Conservation (phyloP, 805 yeast genomes). For the Candida nitratophila region DNA sequence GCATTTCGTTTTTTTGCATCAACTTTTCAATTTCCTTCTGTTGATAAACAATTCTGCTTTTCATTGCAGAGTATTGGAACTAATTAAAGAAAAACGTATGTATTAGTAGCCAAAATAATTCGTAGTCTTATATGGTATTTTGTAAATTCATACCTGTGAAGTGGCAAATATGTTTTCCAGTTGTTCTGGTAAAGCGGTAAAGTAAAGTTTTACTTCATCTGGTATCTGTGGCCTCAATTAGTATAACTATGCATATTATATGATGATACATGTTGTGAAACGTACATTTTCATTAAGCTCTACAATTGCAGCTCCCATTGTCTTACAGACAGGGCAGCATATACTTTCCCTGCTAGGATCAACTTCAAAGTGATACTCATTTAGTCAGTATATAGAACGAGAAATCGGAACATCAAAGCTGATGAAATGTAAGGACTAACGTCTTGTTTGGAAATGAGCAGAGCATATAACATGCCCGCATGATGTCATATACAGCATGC, state of each 20-base stretch:
- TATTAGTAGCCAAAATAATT: no score
- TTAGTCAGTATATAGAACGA: neutral
- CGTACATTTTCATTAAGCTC: slow-evolving; percentile 6
- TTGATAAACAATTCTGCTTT: slow-evolving; percentile 5
- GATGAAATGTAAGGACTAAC: neutral
- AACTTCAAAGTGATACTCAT: neutral
- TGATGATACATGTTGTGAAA: no score
- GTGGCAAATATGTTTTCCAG: slow-evolving; percentile 8
- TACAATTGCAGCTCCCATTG: slow-evolving; percentile 4
- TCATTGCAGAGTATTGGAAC: slow-evolving; percentile 10
- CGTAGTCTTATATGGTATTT: no score
- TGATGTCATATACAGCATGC: slow-evolving; percentile 7
- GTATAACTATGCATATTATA: no score
- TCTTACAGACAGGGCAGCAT: slow-evolving; percentile 8
- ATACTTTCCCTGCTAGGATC: neutral
- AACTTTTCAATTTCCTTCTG: slow-evolving; percentile 1
- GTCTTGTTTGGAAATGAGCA: slow-evolving; percentile 4
- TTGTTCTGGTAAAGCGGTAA: slow-evolving; percentile 10
- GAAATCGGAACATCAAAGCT: no score
- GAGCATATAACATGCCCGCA: slow-evolving; percentile 13
- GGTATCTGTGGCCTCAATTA: slow-evolving; percentile 2
- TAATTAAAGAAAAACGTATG: no score
- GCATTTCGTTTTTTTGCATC: slow-evolving; percentile 3
- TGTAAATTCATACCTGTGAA: slow-evolving; percentile 5
- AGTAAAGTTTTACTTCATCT: slow-evolving; percentile 8